phyloP scores from a whole-genome alignment of 1,284 basidiomycete species.

The Coniophora puteana region DNA sequence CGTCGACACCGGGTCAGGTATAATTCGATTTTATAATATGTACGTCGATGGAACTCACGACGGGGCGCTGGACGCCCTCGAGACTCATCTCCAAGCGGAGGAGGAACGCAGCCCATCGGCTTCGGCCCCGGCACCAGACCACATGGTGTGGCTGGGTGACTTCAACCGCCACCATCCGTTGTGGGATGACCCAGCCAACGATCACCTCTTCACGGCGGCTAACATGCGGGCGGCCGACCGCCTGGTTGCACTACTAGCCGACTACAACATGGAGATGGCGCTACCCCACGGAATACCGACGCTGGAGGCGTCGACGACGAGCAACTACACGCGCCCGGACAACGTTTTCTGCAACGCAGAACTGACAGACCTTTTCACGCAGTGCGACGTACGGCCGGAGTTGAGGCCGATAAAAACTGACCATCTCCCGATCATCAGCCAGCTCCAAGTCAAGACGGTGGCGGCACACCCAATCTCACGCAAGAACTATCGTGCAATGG shows the following conservation, averaged over 20 bases:
- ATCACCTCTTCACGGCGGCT: conserved; percentile 27
- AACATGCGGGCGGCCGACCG: background rate
- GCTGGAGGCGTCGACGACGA: background rate
- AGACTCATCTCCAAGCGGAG: background rate
- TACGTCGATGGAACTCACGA: conserved; percentile 23
- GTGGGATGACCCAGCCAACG: conserved; percentile 34
- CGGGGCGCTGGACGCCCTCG: conserved; percentile 12
- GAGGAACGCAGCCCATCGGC: background rate
- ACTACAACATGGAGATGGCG: background rate
- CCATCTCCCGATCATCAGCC: conserved; percentile 3
- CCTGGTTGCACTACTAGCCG: conserved; percentile 1
- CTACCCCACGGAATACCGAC: background rate
- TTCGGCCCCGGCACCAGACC: background rate
- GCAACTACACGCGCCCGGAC: background rate
- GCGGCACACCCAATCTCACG: background rate
- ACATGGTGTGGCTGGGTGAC: conserved; percentile 31
- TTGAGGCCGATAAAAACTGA: background rate
- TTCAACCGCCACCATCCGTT: conserved; percentile 41
- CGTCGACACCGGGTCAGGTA: conserved; percentile 1
- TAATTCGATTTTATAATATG: conserved; percentile 23
- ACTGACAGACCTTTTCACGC: background rate
- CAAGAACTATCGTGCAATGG: conserved; percentile 16
- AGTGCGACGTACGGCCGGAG: background rate
- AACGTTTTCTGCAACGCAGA: background rate
- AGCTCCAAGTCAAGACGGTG: background rate